Evolutionary conservation across 331 rosid genomes (phyloP).

Genomic region (Pyracantha coccinea): DNA sequence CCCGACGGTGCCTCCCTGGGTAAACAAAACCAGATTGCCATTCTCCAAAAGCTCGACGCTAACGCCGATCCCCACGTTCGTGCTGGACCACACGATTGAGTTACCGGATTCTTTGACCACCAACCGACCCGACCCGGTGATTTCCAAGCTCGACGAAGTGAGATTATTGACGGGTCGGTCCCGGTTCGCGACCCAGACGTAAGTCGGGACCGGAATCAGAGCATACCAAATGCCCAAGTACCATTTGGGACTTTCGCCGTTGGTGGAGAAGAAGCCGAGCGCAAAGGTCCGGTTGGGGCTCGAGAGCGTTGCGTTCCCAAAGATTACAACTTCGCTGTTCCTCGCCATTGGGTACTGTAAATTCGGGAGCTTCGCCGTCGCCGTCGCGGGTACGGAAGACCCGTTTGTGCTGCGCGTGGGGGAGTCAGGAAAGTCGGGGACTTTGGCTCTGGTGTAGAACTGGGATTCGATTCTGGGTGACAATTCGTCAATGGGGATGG

Average conservation of each 20-base stretch:
- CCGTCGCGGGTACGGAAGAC: background rate
- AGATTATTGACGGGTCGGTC: constrained; percentile 24
- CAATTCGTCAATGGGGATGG: background rate
- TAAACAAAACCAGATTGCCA: constrained; percentile 45
- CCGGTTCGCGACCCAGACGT: constrained; percentile 72
- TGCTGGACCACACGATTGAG: constrained; percentile 44
- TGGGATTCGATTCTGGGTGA: background rate
- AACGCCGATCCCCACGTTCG: background rate
- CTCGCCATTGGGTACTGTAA: background rate
- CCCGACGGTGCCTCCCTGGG: constrained; percentile 18
- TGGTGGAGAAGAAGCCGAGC: constrained; percentile 43
- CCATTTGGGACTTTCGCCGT: constrained; percentile 11
- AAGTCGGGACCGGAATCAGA: constrained; percentile 30
- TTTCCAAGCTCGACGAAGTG: constrained; percentile 18
- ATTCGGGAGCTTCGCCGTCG: background rate
- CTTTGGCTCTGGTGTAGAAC: background rate
- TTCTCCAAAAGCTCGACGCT: constrained; percentile 29
- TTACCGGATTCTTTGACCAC: constrained; percentile 30
- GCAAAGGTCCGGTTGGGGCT: constrained; percentile 47
- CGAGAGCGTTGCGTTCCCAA: constrained; percentile 24
- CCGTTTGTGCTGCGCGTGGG: background rate
- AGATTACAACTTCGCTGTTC: constrained; percentile 6
- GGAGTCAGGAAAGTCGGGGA: background rate
- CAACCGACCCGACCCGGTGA: constrained; percentile 35
- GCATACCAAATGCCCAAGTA: constrained; percentile 50